phyloP scores from a whole-genome alignment of 306 rosid species.

The Quercus agrifolia region DNA sequence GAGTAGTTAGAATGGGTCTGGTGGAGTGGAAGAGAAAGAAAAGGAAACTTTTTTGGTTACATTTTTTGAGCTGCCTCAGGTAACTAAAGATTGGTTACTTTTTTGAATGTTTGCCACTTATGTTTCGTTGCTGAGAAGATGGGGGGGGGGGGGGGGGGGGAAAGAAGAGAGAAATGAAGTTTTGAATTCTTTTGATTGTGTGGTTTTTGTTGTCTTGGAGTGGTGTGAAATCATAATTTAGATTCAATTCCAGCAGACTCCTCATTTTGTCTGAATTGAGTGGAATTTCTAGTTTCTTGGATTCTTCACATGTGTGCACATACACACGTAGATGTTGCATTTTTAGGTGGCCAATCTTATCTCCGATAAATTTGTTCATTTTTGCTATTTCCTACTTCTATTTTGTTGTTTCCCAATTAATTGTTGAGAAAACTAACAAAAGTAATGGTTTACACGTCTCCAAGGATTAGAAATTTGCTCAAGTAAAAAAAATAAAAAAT shows the following conservation, averaged over 20 bases:
- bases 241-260: not conserved
- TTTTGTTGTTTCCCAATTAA: not conserved
- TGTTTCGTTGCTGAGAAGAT: too few species aligned
- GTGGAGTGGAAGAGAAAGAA: not conserved
- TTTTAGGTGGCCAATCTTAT: not conserved
- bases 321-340: not conserved
- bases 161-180: not conserved
- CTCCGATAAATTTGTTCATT: not conserved
- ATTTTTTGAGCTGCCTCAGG: not conserved
- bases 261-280: not conserved
- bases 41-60: not conserved
- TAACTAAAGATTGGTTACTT: not conserved
- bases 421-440: not conserved
- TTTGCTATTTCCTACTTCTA: too few species aligned
- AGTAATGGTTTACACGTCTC: not conserved
- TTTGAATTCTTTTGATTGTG: not conserved
- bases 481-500: not conserved
- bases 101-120: too few species aligned
- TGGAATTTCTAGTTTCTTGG: not conserved
- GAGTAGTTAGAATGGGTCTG: not conserved
- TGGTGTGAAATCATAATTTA: not conserved
- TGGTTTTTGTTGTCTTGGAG: not conserved
- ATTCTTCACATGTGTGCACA: not conserved
- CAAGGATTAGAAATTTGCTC: not conserved
- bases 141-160: not conserved